Evolutionary conservation across 192 early-diverging fungal species (phyloP).

Genomic region (Entomortierella beljakovae): DNA sequence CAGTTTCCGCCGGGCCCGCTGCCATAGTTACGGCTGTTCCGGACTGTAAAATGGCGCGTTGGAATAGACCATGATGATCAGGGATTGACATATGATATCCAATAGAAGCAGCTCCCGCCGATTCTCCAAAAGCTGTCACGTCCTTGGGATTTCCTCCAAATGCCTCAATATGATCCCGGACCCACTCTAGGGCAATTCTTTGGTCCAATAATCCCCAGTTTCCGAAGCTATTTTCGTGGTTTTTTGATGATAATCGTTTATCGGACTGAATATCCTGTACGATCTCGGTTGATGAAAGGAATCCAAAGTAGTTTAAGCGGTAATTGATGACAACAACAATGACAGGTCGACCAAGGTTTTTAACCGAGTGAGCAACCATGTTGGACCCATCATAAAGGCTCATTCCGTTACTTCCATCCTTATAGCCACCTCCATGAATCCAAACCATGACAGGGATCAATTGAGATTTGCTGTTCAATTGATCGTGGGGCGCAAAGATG

Average conservation of each 20-base stretch:
- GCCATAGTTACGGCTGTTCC: conserved; percentile 28
- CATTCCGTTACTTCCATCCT: conserved; percentile 39
- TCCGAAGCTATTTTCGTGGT: conserved; percentile 22
- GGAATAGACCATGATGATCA: conserved; percentile 39
- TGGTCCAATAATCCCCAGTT: conserved; percentile 70
- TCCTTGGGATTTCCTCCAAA: conserved; percentile 68
- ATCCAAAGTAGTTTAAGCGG: conserved; percentile 53
- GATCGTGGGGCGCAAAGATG: conserved; percentile 49
- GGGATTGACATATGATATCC: conserved; percentile 32
- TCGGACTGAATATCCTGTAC: conserved; percentile 27
- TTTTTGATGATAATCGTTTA: conserved; percentile 8
- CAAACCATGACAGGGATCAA: conserved; percentile 50
- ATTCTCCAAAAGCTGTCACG: conserved; percentile 65
- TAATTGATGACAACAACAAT: conserved; percentile 52
- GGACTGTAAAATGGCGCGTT: conserved; percentile 46
- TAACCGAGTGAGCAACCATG: conserved; percentile 19
- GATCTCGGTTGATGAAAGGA: conserved; percentile 39
- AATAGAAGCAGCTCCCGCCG: conserved; percentile 62
- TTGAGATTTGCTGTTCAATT: conserved; percentile 1
- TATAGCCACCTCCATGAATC: conserved; percentile 40
- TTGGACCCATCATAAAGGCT: conserved; percentile 27
- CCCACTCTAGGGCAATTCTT: conserved; percentile 63
- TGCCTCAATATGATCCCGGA: conserved; percentile 61
- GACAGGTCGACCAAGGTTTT: conserved; percentile 23
- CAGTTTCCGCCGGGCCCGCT: conserved; percentile 14